Percentiles rank a stretch among this genome's conserved stretches.
Conservation (phyloP, 1,139 yeast species). For the Yamadazyma triangularis region DNA sequence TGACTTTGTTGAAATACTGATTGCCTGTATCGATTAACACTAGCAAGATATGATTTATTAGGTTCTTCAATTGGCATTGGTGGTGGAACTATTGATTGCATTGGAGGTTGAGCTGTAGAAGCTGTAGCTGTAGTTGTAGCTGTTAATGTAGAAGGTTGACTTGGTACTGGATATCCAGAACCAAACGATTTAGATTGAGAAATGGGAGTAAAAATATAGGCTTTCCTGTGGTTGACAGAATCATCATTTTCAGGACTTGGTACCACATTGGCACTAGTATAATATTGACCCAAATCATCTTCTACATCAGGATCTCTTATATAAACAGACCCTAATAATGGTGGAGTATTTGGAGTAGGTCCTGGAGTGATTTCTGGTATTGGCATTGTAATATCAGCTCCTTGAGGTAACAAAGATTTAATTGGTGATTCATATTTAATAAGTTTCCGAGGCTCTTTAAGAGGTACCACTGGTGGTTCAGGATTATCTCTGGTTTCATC, state of each 20-base stretch:
- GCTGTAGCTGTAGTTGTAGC: constrained; percentile 5
- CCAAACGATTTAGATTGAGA: constrained; percentile 36
- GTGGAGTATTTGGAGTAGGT: constrained; percentile 74
- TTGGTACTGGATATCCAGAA: constrained; percentile 1
- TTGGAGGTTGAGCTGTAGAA: constrained; percentile 5
- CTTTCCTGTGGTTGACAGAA: constrained; percentile 31
- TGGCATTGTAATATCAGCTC: constrained; percentile 67
- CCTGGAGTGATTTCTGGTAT: constrained; percentile 83
- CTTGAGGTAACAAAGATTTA: constrained; percentile 66
- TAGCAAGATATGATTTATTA: constrained; percentile 13
- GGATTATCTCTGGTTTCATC: constrained; percentile 87
- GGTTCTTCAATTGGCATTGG: constrained; percentile 10
- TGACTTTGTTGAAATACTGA: constrained; percentile 15
- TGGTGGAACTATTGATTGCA: constrained; percentile 5
- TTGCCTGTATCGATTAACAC: constrained; percentile 15
- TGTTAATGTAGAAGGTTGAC: constrained; percentile 7
- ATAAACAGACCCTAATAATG: constrained; percentile 87
- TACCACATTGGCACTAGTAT: constrained; percentile 45
- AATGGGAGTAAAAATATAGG: constrained; percentile 44
- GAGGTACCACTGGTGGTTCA: constrained; percentile 68
- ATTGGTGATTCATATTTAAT: constrained; percentile 81
- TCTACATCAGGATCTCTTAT: constrained; percentile 67
- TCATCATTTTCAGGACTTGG: constrained; percentile 62
- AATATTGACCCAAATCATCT: constrained; percentile 76
- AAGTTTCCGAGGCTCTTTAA: constrained; percentile 56